Percentiles rank a stretch among this genome's conserved stretches.
Evolutionary conservation across 1,284 basidiomycete genomes (phyloP).

Genomic region (Hortiboletus rubellus): DNA sequence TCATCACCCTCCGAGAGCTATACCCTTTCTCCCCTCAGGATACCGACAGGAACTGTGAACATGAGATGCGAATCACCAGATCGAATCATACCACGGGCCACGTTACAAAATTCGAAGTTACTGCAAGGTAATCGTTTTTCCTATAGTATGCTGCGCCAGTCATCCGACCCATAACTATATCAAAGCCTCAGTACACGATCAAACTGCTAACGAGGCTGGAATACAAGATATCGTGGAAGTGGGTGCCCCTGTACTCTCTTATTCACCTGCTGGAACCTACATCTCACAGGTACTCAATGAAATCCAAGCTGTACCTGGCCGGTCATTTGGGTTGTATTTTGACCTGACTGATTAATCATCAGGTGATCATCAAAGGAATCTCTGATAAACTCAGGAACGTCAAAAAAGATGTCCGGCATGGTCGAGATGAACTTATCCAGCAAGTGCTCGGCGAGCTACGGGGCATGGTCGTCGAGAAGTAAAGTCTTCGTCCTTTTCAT

Average conservation of each 20-base stretch:
- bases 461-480: constrained; percentile 20
- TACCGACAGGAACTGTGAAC: constrained; percentile 6
- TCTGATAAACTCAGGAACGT: constrained; percentile 43
- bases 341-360: constrained; percentile 12
- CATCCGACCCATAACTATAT: neutral
- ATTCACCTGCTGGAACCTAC: neutral
- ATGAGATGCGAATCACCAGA: neutral
- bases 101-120: constrained; percentile 3
- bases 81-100: neutral
- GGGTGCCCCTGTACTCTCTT: neutral
- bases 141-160: neutral
- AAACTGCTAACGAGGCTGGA: constrained; percentile 11
- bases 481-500: neutral
- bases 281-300: constrained; percentile 30
- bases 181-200: constrained; percentile 2
- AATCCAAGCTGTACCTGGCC: constrained; percentile 38
- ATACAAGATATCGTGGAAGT: constrained; percentile 35
- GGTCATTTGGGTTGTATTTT: constrained; percentile 9
- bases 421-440: constrained; percentile 42
- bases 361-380: constrained; percentile 48
- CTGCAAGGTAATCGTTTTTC: constrained; percentile 8
- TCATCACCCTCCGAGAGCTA: constrained; percentile 5
- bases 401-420: constrained; percentile 41
- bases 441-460: constrained; percentile 44
- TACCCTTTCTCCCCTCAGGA: constrained; percentile 19